phyloP scores from a whole-genome alignment of 2,329 filamentous ascomycete species.

The Paracoccidioides lutzii region DNA sequence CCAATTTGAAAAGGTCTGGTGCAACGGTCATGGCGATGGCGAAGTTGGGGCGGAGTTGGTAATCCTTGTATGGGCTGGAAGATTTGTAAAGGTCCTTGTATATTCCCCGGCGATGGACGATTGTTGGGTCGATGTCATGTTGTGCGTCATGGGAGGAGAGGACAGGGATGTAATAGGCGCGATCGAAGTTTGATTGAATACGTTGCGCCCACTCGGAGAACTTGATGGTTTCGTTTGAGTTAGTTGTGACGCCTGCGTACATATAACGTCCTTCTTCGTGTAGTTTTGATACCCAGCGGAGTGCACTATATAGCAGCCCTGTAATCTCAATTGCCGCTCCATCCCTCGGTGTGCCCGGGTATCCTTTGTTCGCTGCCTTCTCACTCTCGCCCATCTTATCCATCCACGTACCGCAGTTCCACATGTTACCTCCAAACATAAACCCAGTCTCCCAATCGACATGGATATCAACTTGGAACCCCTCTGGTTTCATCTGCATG shows the following conservation, averaged over 20 bases:
- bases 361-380: slow-evolving; percentile 77
- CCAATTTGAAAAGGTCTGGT: slow-evolving; percentile 67
- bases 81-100: slow-evolving; percentile 96
- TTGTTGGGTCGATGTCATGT: slow-evolving; percentile 65
- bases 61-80: slow-evolving; percentile 93
- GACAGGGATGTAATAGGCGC: slow-evolving; percentile 74
- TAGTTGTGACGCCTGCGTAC: slow-evolving; percentile 57
- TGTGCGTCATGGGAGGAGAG: slow-evolving; percentile 55
- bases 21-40: slow-evolving; percentile 91
- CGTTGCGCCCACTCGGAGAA: slow-evolving; percentile 67
- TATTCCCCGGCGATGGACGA: slow-evolving; percentile 85
- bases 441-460: slow-evolving; percentile 87
- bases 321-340: slow-evolving; percentile 92
- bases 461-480: slow-evolving; percentile 82
- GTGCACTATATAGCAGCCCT: slow-evolving; percentile 78
- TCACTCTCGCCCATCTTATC: slow-evolving; percentile 99
- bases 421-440: slow-evolving; percentile 85
- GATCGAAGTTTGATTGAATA: slow-evolving; percentile 79
- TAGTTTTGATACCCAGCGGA: slow-evolving; percentile 65
- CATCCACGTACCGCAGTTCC: slow-evolving; percentile 98
- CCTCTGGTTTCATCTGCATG: slow-evolving; percentile 80
- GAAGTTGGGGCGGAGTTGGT: slow-evolving; percentile 90
- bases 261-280: slow-evolving; percentile 56
- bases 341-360: slow-evolving; percentile 92
- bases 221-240: slow-evolving; percentile 49